Base-by-base conservation (phyloP, 2,329 filamentous ascomycete genomes). In the Elsinoe batatas region DNA sequence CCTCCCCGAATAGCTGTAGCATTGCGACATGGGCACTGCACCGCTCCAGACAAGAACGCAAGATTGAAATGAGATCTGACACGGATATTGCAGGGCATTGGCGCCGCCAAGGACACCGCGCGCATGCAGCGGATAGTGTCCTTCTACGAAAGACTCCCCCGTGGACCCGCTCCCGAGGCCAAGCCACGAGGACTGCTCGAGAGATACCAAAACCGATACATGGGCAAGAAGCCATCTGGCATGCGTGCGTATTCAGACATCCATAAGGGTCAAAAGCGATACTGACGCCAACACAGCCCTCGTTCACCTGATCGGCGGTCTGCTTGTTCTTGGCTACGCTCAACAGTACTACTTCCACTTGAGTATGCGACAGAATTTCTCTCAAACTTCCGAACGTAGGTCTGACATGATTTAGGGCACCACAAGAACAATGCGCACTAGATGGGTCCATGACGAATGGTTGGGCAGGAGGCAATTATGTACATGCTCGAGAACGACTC, bases 341-440 rank as follows among this genome's bases (percentile, higher is more conserved):
- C 89, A 97, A 78, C 91, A 95, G 79, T 98, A 98, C 85, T 97
- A 98, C 83, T 97, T 95, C 88, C 94, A 98, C 78, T 82, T 98
- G 69, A 89, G 93, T 98, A 84, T 75, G 88, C 83, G 56, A 10
- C 17, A 54, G 36, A 53, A 46, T 58, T 60, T 54, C 7, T 38
- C 37, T 17, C 38, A 40, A 46, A 58, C 38, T 22, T 17, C 32
- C 43, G 36, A 12, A 59, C 12, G 30, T 11, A 26, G 35, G 57
- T 61, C 53, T 54, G 57, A 56, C 30, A 17, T 11, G 17, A 12
- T 8, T 15, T 65, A 98, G 93, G 93, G 68, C 91, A 98, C 83
- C 91, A 97, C 87, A 98, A 98, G 88, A 97, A 98, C 87, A 94
- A 98, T 76, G 88, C 89, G 67, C 93, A 98, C 81, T 98, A 94